Evolutionary conservation across 2,329 filamentous ascomycete species (phyloP).

Genomic region (Emmonsiellopsis sp.): DNA sequence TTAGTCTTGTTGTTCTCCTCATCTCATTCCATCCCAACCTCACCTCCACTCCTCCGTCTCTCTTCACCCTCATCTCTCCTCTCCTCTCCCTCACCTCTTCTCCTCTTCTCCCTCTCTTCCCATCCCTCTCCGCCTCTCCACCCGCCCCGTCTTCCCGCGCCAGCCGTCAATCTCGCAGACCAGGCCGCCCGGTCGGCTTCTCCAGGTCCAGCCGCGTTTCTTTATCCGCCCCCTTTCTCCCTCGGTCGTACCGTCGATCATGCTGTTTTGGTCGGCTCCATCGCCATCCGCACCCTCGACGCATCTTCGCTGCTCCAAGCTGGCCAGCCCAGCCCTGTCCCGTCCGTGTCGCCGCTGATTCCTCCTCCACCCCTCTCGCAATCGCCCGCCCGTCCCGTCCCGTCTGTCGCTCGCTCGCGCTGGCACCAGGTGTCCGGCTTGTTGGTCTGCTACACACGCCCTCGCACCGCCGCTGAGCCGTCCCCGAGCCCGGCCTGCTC

Average conservation of each 20-base stretch:
- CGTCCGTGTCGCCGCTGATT: not conserved
- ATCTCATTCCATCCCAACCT: not conserved
- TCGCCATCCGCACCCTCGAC: not conserved
- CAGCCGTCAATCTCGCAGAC: slow-evolving; percentile 4
- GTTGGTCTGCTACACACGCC: too few species aligned
- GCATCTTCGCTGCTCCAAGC: not conserved
- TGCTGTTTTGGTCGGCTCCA: slow-evolving; percentile 10
- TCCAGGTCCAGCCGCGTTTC: slow-evolving; percentile 1
- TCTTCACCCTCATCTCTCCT: slow-evolving; percentile 3
- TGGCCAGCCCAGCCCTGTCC: slow-evolving; percentile 1
- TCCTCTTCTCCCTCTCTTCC: not conserved
- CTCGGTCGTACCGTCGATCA: slow-evolving; percentile 9
- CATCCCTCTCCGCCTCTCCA: not conserved
- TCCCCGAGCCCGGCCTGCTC: too few species aligned
- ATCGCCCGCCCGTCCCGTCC: not conserved
- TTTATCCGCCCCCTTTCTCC: slow-evolving; percentile 1
- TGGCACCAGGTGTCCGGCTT: too few species aligned
- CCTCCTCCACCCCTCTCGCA: not conserved
- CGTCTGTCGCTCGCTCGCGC: not conserved
- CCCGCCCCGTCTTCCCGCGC: slow-evolving; percentile 1
- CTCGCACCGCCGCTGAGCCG: too few species aligned
- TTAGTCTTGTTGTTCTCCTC: not conserved
- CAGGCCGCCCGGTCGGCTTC: slow-evolving; percentile 10
- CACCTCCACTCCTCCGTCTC: not conserved
- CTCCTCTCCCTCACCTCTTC: slow-evolving; percentile 1